These are phyloP conservation scores for Fusarium humuli DNA, from an alignment of 2,329 filamentous ascomycete species.

Conservation along the genomic window DNA sequence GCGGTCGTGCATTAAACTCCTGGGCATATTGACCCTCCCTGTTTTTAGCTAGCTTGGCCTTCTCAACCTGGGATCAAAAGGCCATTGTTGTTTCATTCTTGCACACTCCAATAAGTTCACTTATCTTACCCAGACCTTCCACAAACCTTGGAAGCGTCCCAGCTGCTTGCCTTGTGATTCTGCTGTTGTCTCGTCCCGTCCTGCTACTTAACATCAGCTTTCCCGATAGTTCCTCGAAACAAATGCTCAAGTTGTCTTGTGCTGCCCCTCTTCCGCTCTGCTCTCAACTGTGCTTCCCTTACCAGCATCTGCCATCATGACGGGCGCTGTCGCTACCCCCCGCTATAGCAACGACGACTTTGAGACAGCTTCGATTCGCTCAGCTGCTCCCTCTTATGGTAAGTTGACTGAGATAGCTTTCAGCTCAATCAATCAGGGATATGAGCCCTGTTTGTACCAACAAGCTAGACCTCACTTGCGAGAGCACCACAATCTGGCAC, in stretches of 20 bases:
- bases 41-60: constrained; percentile 43
- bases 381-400: constrained; percentile 76
- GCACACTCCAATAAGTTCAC: constrained; percentile 32
- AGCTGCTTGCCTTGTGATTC: constrained; percentile 35
- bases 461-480: constrained; percentile 5
- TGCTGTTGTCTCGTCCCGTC: constrained; percentile 11
- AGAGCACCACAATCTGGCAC: constrained; percentile 24
- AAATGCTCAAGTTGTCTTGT: constrained; percentile 43
- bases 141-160: constrained; percentile 25
- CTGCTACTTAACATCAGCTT: constrained; percentile 29
- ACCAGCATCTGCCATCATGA: constrained; percentile 46
- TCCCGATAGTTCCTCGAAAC: constrained; percentile 31
- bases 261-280: constrained; percentile 35
- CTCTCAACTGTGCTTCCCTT: constrained; percentile 28
- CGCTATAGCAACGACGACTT: constrained; percentile 66
- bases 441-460: constrained; percentile 14
- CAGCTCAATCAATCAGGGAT: constrained; percentile 6
- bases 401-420: constrained; percentile 48
- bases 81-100: constrained; percentile 31
- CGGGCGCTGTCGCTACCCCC: constrained; percentile 47
- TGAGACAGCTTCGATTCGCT: constrained; percentile 75
- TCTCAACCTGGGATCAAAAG: constrained; percentile 33
- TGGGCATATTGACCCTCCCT: constrained; percentile 43
- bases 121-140: constrained; percentile 32
- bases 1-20: constrained; percentile 44